phyloP scores from a whole-genome alignment of 164 flowering plant species.

The Sedum album region DNA sequence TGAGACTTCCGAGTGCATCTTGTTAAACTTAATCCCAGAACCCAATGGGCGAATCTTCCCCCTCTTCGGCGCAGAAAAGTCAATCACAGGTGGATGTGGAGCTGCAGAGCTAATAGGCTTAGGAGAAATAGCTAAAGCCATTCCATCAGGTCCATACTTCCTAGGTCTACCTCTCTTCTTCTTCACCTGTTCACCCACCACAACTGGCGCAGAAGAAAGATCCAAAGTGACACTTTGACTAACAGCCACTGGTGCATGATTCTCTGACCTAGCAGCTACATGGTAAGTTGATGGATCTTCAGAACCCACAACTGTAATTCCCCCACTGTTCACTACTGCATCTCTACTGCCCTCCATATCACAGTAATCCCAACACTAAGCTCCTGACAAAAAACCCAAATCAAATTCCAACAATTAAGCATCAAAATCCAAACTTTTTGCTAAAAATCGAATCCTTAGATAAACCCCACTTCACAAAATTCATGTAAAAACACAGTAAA shows the following conservation, averaged over 20 bases:
- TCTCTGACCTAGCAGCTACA: conserved; percentile 7
- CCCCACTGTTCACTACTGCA: conserved; percentile 8
- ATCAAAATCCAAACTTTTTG: conserved; percentile 4
- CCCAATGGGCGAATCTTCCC: conserved; percentile 60
- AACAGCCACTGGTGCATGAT: conserved; percentile 11
- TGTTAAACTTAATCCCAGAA: conserved; percentile 36
- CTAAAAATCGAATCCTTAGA: neutral
- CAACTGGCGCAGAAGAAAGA: conserved; percentile 14
- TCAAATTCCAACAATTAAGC: neutral
- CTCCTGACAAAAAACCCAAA: conserved; percentile 1
- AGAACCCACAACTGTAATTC: conserved; percentile 8
- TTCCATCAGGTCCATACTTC: conserved; percentile 64
- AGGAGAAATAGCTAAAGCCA: conserved; percentile 43
- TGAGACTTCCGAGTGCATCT: conserved; percentile 37
- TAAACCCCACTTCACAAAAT: neutral
- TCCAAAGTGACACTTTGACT: conserved; percentile 23
- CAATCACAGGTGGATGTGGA: conserved; percentile 44
- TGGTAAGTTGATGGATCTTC: conserved; percentile 8
- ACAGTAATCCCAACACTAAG: conserved; percentile 4
- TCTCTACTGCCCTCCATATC: neutral
- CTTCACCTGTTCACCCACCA: conserved; percentile 33
- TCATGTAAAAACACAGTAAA: neutral
- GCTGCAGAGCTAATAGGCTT: conserved; percentile 70
- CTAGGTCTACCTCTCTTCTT: conserved; percentile 82
- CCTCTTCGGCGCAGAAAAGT: conserved; percentile 58